A percentile compares a stretch with the other conserved stretches of the same genome.
Evolutionary conservation across 768 basidiomycete species (phyloP).

Genomic region (Hysterangium stoloniferum): DNA sequence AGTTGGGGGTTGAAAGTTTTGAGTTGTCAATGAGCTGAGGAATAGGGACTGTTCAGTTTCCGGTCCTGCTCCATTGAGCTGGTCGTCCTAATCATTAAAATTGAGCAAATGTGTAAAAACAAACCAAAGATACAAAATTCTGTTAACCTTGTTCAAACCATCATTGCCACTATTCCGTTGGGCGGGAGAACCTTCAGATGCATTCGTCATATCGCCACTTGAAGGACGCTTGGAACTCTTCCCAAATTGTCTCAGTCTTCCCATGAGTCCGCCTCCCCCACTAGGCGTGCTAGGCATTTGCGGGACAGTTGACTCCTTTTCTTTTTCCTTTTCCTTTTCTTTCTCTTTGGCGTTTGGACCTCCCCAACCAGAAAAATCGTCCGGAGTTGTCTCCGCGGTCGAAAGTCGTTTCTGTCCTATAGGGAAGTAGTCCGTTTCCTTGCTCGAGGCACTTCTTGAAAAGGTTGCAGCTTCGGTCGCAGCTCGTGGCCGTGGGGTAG

Average conservation of each 20-base stretch:
- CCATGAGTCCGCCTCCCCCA: constrained; percentile 62
- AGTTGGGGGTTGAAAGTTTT: constrained; percentile 47
- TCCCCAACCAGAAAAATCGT: constrained; percentile 38
- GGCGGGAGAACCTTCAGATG: constrained; percentile 17
- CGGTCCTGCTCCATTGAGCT: background rate
- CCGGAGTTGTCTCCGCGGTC: constrained; percentile 26
- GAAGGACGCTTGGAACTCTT: constrained; percentile 40
- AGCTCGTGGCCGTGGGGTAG: constrained; percentile 14
- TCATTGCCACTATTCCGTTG: background rate
- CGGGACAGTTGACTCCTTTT: constrained; percentile 23
- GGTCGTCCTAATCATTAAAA: background rate
- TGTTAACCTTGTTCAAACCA: background rate
- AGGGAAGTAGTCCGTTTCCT: constrained; percentile 40
- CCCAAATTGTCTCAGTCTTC: constrained; percentile 68
- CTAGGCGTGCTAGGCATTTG: constrained; percentile 43
- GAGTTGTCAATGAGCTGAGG: constrained; percentile 25
- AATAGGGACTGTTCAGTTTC: constrained; percentile 11
- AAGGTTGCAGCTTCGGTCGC: background rate
- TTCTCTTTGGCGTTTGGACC: constrained; percentile 24
- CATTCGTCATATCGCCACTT: constrained; percentile 23
- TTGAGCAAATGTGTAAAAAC: no score
- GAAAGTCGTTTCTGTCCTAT: constrained; percentile 19
- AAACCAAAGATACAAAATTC: background rate
- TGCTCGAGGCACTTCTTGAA: constrained; percentile 7
- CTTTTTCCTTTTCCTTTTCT: constrained; percentile 20